A percentile compares a stretch with the other conserved stretches of the same genome.
Evolutionary conservation across 768 basidiomycete species (phyloP).

Genomic region (Pholiota conissans): DNA sequence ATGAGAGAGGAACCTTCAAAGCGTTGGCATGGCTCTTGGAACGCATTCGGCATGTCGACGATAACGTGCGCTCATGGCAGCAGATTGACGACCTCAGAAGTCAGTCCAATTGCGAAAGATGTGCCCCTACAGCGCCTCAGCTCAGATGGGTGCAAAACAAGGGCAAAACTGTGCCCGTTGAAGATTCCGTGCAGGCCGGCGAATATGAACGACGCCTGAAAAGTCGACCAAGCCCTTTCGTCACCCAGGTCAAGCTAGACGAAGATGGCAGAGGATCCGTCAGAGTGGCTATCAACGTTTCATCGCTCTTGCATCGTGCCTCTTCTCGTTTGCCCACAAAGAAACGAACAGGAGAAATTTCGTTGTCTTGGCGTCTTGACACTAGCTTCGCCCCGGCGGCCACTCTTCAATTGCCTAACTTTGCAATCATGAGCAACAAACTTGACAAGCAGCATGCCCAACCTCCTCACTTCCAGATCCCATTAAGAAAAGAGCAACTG

Average conservation of each 20-base stretch:
- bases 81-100: conserved; percentile 42
- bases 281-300: conserved; percentile 84
- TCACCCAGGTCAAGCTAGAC: conserved; percentile 76
- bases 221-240: conserved; percentile 80
- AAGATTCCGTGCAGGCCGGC: conserved; percentile 85
- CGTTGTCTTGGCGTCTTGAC: conserved; percentile 78
- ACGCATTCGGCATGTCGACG: conserved; percentile 74
- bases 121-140: conserved; percentile 78
- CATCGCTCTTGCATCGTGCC: conserved; percentile 86
- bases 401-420: conserved; percentile 58
- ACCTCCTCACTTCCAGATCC: conserved; percentile 75
- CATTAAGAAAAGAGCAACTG: conserved; percentile 81
- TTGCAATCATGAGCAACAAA: conserved; percentile 76
- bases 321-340: conserved; percentile 71
- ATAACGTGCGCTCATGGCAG: conserved; percentile 70
- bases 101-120: conserved; percentile 66
- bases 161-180: conserved; percentile 67
- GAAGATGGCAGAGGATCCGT: conserved; percentile 66
- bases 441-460: conserved; percentile 68
- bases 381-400: conserved; percentile 74
- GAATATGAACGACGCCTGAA: conserved; percentile 89
- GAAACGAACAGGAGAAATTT: conserved; percentile 45
- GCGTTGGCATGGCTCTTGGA: conserved; percentile 86
- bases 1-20: conserved; percentile 81
- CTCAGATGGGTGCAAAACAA: conserved; percentile 70